Percentiles rank a stretch among this genome's conserved stretches.
These are phyloP conservation scores for Sabuloglossum arenarium DNA, from an alignment of 495 filamentous ascomycete genomes.

Conservation along the genomic window DNA sequence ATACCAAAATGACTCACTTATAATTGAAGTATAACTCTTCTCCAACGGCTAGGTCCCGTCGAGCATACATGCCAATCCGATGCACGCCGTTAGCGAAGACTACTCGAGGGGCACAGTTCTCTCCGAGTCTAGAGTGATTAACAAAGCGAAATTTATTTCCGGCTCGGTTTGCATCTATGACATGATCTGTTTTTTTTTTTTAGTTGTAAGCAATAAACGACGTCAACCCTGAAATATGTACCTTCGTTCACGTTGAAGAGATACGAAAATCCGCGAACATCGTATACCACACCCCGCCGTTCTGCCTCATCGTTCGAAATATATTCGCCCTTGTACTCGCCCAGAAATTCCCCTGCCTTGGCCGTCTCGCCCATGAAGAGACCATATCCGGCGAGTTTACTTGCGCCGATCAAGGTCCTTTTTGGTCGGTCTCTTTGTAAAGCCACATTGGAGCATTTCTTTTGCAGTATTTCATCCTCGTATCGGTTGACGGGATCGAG, in stretches of 20 bases:
- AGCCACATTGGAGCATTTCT: slow-evolving; percentile 37
- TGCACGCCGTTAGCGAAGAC: slow-evolving; percentile 41
- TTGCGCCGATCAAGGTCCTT: slow-evolving; percentile 38
- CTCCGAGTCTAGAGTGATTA: slow-evolving; percentile 33
- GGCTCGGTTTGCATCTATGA: slow-evolving; percentile 23
- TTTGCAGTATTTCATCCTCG: slow-evolving; percentile 25
- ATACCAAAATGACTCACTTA: slow-evolving; percentile 13
- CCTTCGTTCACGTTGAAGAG: slow-evolving; percentile 41
- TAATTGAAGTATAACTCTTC: slow-evolving; percentile 59
- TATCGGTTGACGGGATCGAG: slow-evolving; percentile 37
- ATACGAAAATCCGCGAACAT: slow-evolving; percentile 36
- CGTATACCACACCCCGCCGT: slow-evolving; percentile 42
- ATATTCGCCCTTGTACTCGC: slow-evolving; percentile 55
- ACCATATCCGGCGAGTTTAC: slow-evolving; percentile 40
- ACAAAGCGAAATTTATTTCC: slow-evolving; percentile 43
- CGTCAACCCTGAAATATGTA: slow-evolving; percentile 19
- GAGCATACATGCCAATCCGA: slow-evolving; percentile 45
- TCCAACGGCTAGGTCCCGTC: slow-evolving; percentile 33
- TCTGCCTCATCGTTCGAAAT: slow-evolving; percentile 42
- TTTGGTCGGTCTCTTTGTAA: slow-evolving; percentile 40
- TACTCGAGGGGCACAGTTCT: slow-evolving; percentile 35
- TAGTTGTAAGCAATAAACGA: neutral
- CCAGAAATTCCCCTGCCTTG: slow-evolving; percentile 35
- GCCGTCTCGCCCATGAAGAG: slow-evolving; percentile 42
- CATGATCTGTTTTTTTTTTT: slow-evolving; percentile 14